Conservation (phyloP, 2,329 filamentous ascomycete genomes). For the Alternaria ethzedia region DNA sequence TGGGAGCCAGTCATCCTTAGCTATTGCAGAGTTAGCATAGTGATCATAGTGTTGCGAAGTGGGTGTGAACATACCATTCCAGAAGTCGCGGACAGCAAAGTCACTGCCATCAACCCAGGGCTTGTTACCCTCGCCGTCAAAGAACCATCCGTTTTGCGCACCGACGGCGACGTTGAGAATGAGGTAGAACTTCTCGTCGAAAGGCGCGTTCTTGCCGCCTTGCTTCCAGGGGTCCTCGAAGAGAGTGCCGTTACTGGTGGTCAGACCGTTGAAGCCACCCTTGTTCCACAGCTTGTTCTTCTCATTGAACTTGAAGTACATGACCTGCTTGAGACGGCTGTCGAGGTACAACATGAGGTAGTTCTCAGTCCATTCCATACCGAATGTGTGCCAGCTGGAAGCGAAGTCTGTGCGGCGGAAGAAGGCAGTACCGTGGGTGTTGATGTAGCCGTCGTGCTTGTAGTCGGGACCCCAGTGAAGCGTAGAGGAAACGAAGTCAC, state of each 20-base stretch:
- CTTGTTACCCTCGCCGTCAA: conserved; percentile 71
- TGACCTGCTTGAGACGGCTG: conserved; percentile 75
- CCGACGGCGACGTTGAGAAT: conserved; percentile 79
- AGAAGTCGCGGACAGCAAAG: conserved; percentile 32
- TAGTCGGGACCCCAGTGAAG: conserved; percentile 72
- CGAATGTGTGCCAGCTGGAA: conserved; percentile 73
- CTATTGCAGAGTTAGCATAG: conserved; percentile 68
- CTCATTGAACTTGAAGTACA: conserved; percentile 72
- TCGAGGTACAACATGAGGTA: conserved; percentile 87
- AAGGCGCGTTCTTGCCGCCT: conserved; percentile 71
- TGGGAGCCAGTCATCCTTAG: conserved; percentile 64
- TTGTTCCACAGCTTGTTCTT: conserved; percentile 66
- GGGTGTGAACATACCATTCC: conserved; percentile 22
- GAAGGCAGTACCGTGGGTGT: conserved; percentile 26
- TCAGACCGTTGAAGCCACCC: conserved; percentile 67
- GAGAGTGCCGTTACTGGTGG: conserved; percentile 68
- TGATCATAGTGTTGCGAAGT: background rate
- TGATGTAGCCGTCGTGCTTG: conserved; percentile 30
- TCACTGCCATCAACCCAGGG: conserved; percentile 64
- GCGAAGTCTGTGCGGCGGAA: conserved; percentile 74
- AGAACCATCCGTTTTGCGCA: conserved; percentile 81
- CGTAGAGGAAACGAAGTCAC: conserved; percentile 77
- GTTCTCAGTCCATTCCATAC: conserved; percentile 74
- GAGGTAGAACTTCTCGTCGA: conserved; percentile 76
- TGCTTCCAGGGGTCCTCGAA: conserved; percentile 68